Evolutionary conservation across 306 rosid species (phyloP).

Genomic region (Hippophae rhamnoides): DNA sequence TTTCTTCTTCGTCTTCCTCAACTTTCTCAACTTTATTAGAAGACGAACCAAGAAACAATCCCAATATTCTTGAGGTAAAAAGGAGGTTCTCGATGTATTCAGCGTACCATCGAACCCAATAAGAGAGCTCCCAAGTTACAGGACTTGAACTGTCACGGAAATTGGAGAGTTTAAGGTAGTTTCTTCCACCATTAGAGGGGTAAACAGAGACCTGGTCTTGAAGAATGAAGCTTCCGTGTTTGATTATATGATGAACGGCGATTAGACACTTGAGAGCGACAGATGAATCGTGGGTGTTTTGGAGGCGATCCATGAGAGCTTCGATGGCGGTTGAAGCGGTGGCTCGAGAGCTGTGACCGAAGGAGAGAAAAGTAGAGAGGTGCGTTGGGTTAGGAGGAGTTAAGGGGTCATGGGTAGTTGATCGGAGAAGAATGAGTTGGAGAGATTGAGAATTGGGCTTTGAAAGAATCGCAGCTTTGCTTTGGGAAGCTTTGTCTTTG

Average conservation of each 20-base stretch:
- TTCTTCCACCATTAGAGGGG: constrained; percentile 68
- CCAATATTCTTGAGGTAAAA: constrained; percentile 36
- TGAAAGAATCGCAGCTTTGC: constrained; percentile 62
- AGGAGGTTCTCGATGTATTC: constrained; percentile 50
- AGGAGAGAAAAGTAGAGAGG: constrained; percentile 49
- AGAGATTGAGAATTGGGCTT: constrained; percentile 37
- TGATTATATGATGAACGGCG: constrained; percentile 56
- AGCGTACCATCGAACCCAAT: constrained; percentile 82
- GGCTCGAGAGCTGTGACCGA: constrained; percentile 66
- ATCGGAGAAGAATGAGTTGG: constrained; percentile 50
- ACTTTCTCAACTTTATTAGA: constrained; percentile 9
- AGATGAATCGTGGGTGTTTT: constrained; percentile 53
- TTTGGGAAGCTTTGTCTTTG: constrained; percentile 79
- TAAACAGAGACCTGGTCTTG: constrained; percentile 78
- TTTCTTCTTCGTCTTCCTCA: constrained; percentile 26
- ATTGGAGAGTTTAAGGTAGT: constrained; percentile 84
- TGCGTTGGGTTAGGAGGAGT: constrained; percentile 45
- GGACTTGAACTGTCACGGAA: constrained; percentile 48
- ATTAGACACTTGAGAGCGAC: constrained; percentile 89
- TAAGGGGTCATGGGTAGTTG: constrained; percentile 65
- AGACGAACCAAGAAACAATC: constrained; percentile 38
- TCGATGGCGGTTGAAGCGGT: constrained; percentile 59
- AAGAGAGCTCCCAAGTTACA: constrained; percentile 57
- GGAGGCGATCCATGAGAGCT: constrained; percentile 73
- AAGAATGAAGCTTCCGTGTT: constrained; percentile 63